Percentiles rank a stretch among this genome's conserved stretches.
Evolutionary conservation across 805 yeast genomes (phyloP).

Genomic region (Hanseniaspora taiwanica): DNA sequence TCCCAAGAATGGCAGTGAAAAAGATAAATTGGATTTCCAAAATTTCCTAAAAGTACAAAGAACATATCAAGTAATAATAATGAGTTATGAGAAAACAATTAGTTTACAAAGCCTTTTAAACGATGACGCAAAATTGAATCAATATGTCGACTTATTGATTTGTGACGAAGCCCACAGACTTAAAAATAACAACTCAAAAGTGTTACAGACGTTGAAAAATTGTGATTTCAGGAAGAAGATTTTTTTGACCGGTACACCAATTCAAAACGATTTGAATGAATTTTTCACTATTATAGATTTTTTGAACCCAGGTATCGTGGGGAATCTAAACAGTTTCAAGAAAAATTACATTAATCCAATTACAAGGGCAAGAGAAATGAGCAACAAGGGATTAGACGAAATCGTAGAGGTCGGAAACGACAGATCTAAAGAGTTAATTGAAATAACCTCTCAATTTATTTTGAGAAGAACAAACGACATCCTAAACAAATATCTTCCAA

Average conservation of each 20-base stretch:
- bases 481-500: conserved; percentile 48
- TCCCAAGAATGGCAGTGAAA: conserved; percentile 24
- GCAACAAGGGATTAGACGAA: conserved; percentile 37
- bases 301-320: conserved; percentile 72
- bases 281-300: conserved; percentile 73
- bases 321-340: conserved; percentile 45
- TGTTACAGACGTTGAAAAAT: conserved; percentile 45
- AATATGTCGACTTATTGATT: conserved; percentile 58
- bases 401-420: conserved; percentile 44
- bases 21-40: conserved; percentile 42
- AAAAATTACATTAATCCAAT: conserved; percentile 60
- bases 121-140: conserved; percentile 22
- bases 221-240: conserved; percentile 45
- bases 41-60: conserved; percentile 47
- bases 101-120: conserved; percentile 14
- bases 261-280: conserved; percentile 82
- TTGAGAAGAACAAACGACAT: conserved; percentile 58
- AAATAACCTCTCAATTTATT: conserved; percentile 50
- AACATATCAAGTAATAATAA: conserved; percentile 69
- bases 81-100: conserved; percentile 77
- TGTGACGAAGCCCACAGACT: conserved; percentile 96
- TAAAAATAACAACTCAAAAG: conserved; percentile 62
- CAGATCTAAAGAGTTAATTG: conserved; percentile 49
- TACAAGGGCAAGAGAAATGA: conserved; percentile 49
- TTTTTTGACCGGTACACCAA: conserved; percentile 79